Evolutionary conservation across 805 yeast genomes (phyloP).

Genomic region (Henningerozyma blattae): DNA sequence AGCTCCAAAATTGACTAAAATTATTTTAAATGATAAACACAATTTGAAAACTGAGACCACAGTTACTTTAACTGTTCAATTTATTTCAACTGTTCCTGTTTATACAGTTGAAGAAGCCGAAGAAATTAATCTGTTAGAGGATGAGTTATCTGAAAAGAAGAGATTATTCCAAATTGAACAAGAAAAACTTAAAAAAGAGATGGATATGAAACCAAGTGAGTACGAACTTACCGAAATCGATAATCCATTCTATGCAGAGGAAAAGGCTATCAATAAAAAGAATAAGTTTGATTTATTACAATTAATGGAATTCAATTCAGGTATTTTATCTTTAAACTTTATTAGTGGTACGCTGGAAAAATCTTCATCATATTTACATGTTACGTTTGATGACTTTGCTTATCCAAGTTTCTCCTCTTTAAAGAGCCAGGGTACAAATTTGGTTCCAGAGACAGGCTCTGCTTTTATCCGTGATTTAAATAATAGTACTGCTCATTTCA

Average conservation of each 20-base stretch:
- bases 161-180: conserved; percentile 32
- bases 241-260: conserved; percentile 29
- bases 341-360: conserved; percentile 36
- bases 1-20: conserved; percentile 26
- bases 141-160: conserved; percentile 26
- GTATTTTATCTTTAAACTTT: conserved; percentile 46
- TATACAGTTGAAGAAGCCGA: conserved; percentile 45
- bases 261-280: conserved; percentile 23
- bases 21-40: conserved; percentile 19
- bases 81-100: conserved; percentile 54
- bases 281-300: conserved; percentile 39
- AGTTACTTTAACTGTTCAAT: conserved; percentile 44
- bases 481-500: conserved; percentile 42
- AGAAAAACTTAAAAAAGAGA: conserved; percentile 36
- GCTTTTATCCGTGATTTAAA: conserved; percentile 61
- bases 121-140: conserved; percentile 33
- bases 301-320: conserved; percentile 41
- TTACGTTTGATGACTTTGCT: conserved; percentile 51
- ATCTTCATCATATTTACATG: conserved; percentile 41
- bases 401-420: conserved; percentile 46
- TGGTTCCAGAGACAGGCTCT: conserved; percentile 40
- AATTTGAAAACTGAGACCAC: conserved; percentile 39
- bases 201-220: conserved; percentile 44
- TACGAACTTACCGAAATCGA: conserved; percentile 51
- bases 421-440: conserved; percentile 33